Base-by-base conservation (phyloP, 2,329 filamentous ascomycete species). In the Cordyceps farinosa region DNA sequence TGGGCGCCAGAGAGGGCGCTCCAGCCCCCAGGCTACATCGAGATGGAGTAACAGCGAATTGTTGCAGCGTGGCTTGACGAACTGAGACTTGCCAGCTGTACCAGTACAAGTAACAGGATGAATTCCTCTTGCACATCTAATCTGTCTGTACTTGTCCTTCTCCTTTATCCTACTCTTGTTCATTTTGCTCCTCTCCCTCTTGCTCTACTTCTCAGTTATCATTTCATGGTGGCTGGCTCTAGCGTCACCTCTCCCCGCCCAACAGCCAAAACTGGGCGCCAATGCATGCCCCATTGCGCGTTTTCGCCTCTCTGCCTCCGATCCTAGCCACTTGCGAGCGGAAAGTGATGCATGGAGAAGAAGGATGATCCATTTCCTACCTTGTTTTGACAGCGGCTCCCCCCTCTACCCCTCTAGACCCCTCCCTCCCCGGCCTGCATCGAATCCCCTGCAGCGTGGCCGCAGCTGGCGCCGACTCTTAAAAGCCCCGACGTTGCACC, bases 211-310 rank as follows among this genome's bases (percentile, higher is more conserved):
- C 22, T 22, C 22, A 22, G 22, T 22, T 22, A 22, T 22, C 22
- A 22, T 22, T 22, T 22, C 22, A 22, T 22, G 27, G 54, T 34
- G 54, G 54, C 54, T 54, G 32, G n/a, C 15, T 9, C 32, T 52
- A 52, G 57, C 48, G 47, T 29, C 32, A 15, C 30, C 42, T 44
- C 22, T 27, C 29, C 42, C 22, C 38, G 27, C 32, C 45, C 32
- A 30, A 56, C 22, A 30, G 38, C 44, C 44, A 40, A 29, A 36
- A 27, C 57, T 60, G 57, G 57, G 48, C 57, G 47, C 57, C 57
- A 60, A 60, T 60, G 57, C 57, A 59, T 56, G 56, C 11, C 44
- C 13, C 29, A n/a, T 17, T 40, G 52, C 45, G 30, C 55, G 56
- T 50, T 50, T 50, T 48, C 56, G 56, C 56, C 45, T 50, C 56